A percentile compares a stretch with the other conserved stretches of the same genome.
Evolutionary conservation across 2,329 filamentous ascomycete genomes (phyloP).

Genomic region (Nemania sp.): DNA sequence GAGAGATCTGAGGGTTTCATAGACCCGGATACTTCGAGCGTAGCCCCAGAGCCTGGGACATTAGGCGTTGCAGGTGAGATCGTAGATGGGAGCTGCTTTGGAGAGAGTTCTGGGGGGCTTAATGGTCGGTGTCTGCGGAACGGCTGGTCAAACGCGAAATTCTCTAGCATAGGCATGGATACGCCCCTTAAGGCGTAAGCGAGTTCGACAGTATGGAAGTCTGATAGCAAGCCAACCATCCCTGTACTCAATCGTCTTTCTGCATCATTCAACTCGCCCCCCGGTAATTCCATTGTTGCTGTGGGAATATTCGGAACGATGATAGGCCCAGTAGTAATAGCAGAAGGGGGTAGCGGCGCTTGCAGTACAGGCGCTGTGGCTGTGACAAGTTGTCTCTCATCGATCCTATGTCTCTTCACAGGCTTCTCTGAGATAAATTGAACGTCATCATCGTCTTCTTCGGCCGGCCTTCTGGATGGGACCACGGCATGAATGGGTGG

Average conservation of each 20-base stretch:
- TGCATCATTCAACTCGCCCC: conserved; percentile 24
- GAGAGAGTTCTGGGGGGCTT: conserved; percentile 43
- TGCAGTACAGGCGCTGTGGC: neutral
- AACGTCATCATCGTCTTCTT: conserved; percentile 46
- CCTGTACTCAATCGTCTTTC: conserved; percentile 40
- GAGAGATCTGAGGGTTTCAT: conserved; percentile 1
- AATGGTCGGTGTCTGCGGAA: conserved; percentile 29
- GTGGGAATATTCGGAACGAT: conserved; percentile 7
- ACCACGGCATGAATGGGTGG: conserved; percentile 4
- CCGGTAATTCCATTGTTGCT: conserved; percentile 1
- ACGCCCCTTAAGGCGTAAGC: conserved; percentile 36
- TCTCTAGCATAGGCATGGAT: conserved; percentile 42
- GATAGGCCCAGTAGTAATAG: neutral
- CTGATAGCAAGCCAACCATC: conserved; percentile 37
- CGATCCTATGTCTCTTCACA: conserved; percentile 45
- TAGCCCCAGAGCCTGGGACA: neutral
- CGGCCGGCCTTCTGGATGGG: conserved; percentile 35
- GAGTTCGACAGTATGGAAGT: conserved; percentile 36
- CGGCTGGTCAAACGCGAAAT: conserved; percentile 38
- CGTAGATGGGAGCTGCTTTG: conserved; percentile 39
- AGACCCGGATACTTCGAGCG: neutral
- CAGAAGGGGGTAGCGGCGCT: neutral
- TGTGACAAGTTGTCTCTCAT: conserved; percentile 18
- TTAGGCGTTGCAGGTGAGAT: conserved; percentile 20
- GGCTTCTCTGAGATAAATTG: conserved; percentile 50